Percentiles rank a stretch among this genome's conserved stretches.
Evolutionary conservation across 2,329 filamentous ascomycete species (phyloP).

Genomic region (Hirsutella thompsonii): DNA sequence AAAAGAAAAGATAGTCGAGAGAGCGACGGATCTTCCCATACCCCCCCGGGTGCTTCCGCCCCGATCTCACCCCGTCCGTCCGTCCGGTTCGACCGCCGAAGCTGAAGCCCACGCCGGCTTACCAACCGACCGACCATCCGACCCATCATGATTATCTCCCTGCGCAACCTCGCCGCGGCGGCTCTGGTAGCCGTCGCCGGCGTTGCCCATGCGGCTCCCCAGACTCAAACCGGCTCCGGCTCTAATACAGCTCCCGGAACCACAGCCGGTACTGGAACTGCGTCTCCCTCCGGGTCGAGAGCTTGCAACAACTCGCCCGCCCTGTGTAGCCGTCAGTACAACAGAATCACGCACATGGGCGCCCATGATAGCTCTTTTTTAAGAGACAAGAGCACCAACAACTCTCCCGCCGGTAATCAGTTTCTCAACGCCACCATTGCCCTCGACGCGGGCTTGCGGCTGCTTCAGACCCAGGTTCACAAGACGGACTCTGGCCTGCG

Average conservation of each 20-base stretch:
- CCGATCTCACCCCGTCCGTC: too few species aligned
- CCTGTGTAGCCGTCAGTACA: conserved; percentile 59
- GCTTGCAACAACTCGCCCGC: conserved; percentile 73
- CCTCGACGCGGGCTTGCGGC: conserved; percentile 55
- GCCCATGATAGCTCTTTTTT: conserved; percentile 66
- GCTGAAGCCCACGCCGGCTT: too few species aligned
- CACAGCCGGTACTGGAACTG: not conserved
- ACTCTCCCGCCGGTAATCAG: conserved; percentile 58
- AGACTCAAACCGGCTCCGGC: conserved; percentile 2
- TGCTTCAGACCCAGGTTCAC: conserved; percentile 64
- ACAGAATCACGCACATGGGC: conserved; percentile 65
- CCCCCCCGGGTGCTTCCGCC: too few species aligned
- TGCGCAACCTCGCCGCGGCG: conserved; percentile 9
- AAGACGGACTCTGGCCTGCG: conserved; percentile 42
- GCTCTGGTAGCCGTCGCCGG: conserved; percentile 10
- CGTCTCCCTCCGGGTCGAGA: conserved; percentile 6
- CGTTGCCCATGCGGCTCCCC: conserved; percentile 11
- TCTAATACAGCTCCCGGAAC: not conserved
- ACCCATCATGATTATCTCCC: conserved; percentile 9
- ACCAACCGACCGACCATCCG: not conserved
- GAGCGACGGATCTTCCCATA: too few species aligned
- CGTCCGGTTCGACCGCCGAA: too few species aligned
- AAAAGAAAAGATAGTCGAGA: too few species aligned
- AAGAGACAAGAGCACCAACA: conserved; percentile 45
- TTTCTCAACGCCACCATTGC: conserved; percentile 60